A percentile compares a stretch with the other conserved stretches of the same genome.
phyloP scores from a whole-genome alignment of 352 stramenopile species.

The Pythium vanterpoolii region DNA sequence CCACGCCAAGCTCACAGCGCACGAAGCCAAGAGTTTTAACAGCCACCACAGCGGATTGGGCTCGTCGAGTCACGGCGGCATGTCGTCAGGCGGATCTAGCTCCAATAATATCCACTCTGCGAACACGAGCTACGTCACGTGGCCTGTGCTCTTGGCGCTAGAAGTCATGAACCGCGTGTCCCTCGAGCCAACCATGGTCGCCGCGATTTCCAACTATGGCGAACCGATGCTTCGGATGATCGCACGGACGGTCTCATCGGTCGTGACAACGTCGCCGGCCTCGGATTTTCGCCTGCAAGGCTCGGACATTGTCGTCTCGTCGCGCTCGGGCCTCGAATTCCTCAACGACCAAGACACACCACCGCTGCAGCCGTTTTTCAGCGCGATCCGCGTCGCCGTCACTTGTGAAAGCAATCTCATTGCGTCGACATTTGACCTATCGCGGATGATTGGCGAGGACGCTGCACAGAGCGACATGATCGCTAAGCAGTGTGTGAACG shows the following conservation, averaged over 20 bases:
- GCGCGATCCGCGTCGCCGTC: slow-evolving; percentile 69
- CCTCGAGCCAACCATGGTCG: slow-evolving; percentile 62
- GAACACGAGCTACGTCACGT: slow-evolving; percentile 75
- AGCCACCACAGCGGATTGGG: slow-evolving; percentile 27
- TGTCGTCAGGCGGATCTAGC: slow-evolving; percentile 13
- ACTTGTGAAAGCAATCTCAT: slow-evolving; percentile 76
- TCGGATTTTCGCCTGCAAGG: slow-evolving; percentile 59
- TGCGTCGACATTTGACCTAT: slow-evolving; percentile 72
- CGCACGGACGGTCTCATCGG: slow-evolving; percentile 60
- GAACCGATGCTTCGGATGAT: slow-evolving; percentile 57
- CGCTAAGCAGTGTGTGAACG: slow-evolving; percentile 53
- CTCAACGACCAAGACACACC: slow-evolving; percentile 83
- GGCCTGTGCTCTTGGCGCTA: slow-evolving; percentile 73
- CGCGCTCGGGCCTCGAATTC: slow-evolving; percentile 71
- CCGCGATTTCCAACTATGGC: slow-evolving; percentile 58
- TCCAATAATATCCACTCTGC: slow-evolving; percentile 17
- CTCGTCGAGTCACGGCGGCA: slow-evolving; percentile 19
- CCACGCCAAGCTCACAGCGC: slow-evolving; percentile 43
- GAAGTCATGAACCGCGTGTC: slow-evolving; percentile 81
- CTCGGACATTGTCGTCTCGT: slow-evolving; percentile 30
- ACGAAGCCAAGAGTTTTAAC: slow-evolving; percentile 72
- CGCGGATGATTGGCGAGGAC: slow-evolving; percentile 38
- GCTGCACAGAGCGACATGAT: slow-evolving; percentile 44
- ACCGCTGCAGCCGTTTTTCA: slow-evolving; percentile 74
- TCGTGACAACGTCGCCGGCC: slow-evolving; percentile 77